Evolutionary conservation across 768 basidiomycete genomes (phyloP).

Genomic region (Cystobasidium onofrii): DNA sequence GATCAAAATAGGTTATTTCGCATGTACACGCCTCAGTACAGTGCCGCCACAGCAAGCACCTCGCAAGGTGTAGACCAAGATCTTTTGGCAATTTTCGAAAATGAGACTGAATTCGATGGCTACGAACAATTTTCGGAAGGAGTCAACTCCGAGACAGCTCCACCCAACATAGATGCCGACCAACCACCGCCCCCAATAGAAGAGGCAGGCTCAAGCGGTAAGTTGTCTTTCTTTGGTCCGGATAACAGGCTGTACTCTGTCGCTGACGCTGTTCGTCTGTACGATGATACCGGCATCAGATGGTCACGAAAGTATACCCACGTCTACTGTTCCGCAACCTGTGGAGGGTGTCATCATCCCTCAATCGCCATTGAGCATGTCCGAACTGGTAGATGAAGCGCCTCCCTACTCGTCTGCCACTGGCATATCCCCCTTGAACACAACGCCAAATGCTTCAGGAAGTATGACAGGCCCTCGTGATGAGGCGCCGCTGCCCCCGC

Average conservation of each 20-base stretch:
- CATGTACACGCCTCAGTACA: not conserved
- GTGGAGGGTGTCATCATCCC: not conserved
- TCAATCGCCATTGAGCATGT: not conserved
- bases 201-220: not conserved
- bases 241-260: too few species aligned
- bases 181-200: constrained; percentile 9
- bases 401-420: not conserved
- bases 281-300: not conserved
- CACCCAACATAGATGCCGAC: constrained; percentile 24
- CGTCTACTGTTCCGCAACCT: not conserved
- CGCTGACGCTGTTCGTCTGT: not conserved
- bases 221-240: not conserved
- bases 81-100: not conserved
- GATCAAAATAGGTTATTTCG: too few species aligned
- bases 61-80: not conserved
- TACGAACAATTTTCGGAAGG: constrained; percentile 38
- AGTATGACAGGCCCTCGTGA: not conserved
- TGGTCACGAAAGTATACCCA: not conserved
- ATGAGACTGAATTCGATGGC: constrained; percentile 41
- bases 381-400: not conserved
- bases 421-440: not conserved
- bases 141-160: constrained; percentile 3
- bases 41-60: not conserved
- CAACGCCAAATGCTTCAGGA: not conserved
- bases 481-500: not conserved